Evolutionary conservation across 768 basidiomycete species (phyloP).

Genomic region (Russula foetens): DNA sequence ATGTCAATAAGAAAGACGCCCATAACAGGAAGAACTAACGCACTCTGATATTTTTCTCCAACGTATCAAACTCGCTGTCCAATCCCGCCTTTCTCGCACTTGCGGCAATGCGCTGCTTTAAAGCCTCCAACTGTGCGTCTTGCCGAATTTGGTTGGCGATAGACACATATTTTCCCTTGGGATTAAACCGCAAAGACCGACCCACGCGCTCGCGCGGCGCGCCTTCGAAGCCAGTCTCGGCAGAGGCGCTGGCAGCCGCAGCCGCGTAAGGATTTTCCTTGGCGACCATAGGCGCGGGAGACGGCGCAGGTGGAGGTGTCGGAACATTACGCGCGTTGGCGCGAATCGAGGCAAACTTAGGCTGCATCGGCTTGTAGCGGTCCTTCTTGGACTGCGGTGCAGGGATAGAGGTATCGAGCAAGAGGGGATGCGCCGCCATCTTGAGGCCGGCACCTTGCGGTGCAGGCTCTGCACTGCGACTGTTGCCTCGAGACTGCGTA

Average conservation of each 20-base stretch:
- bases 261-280: conserved; percentile 76
- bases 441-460: conserved; percentile 80
- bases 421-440: conserved; percentile 84
- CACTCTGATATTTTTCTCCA: conserved; percentile 86
- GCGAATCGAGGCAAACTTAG: conserved; percentile 96
- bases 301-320: conserved; percentile 44
- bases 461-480: conserved; percentile 46
- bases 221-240: conserved; percentile 63
- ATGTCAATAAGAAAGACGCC: neutral
- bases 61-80: conserved; percentile 84
- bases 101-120: conserved; percentile 91
- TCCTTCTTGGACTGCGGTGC: conserved; percentile 77
- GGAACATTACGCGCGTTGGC: conserved; percentile 75
- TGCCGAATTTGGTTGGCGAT: conserved; percentile 63
- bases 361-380: conserved; percentile 96
- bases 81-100: conserved; percentile 89
- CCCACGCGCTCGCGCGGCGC: conserved; percentile 63
- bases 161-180: conserved; percentile 86
- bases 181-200: conserved; percentile 76
- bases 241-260: conserved; percentile 33
- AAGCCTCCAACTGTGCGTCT: conserved; percentile 75
- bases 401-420: conserved; percentile 58
- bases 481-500: conserved; percentile 48
- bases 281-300: conserved; percentile 28
- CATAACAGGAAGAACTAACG: conserved; percentile 20